These are phyloP conservation scores for Erythrophleum ivorense DNA, from an alignment of 331 rosid genomes.

Conservation along the genomic window DNA sequence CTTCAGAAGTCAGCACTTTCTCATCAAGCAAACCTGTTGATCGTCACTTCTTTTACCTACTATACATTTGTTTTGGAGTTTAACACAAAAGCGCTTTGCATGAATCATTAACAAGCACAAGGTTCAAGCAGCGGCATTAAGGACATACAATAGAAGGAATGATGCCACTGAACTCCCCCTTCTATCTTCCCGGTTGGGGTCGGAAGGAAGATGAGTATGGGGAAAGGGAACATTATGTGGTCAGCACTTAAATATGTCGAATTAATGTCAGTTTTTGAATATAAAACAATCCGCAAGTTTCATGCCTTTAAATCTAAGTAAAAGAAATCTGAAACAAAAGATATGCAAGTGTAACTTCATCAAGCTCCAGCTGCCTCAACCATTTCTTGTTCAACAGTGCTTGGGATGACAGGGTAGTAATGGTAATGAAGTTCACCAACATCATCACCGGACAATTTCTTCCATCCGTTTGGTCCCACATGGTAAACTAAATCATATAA, in stretches of 20 bases:
- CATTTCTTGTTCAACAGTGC: conserved; percentile 92
- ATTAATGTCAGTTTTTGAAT: conserved; percentile 31
- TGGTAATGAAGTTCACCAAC: conserved; percentile 92
- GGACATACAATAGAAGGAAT: no score
- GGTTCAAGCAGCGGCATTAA: no score
- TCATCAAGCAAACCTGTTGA: no score
- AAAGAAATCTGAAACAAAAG: conserved; percentile 3
- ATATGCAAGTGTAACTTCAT: conserved; percentile 13
- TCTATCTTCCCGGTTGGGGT: no score
- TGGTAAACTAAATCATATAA: conserved; percentile 64
- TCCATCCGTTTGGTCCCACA: conserved; percentile 94
- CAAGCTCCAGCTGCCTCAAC: conserved; percentile 67
- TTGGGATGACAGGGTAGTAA: conserved; percentile 74
- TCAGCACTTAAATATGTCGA: background rate
- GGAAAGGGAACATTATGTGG: background rate
- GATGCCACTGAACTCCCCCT: no score
- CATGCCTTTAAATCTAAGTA: conserved; percentile 30
- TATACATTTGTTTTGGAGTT: no score
- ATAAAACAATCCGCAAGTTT: conserved; percentile 8
- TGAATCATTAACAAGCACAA: no score
- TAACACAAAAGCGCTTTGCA: no score
- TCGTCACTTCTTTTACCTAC: no score
- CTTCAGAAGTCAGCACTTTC: no score
- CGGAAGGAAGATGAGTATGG: background rate
- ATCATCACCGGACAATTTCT: conserved; percentile 90